Conservation (phyloP, 805 yeast genomes). For the Candida sithepensis region DNA sequence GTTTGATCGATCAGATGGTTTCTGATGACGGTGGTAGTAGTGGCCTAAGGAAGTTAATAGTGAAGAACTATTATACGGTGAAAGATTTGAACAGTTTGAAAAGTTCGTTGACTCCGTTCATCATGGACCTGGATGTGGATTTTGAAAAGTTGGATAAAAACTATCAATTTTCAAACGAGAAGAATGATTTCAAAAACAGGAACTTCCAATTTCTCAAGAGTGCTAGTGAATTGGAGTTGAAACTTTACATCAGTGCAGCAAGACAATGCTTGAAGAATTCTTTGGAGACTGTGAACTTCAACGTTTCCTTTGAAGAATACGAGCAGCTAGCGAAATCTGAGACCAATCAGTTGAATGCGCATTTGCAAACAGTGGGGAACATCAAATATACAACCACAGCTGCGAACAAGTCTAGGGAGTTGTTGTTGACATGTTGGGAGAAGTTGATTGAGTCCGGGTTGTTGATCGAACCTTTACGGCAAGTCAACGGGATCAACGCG, state of each 20-base stretch:
- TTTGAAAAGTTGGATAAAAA: constrained; percentile 5
- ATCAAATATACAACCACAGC: constrained; percentile 10
- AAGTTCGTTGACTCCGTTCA: constrained; percentile 39
- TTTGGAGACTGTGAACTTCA: constrained; percentile 64
- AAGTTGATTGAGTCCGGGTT: constrained; percentile 53
- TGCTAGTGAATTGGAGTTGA: constrained; percentile 68
- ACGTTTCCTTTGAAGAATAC: constrained; percentile 71
- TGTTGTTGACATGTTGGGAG: constrained; percentile 75
- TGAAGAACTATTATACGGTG: constrained; percentile 52
- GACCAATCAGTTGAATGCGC: constrained; percentile 30
- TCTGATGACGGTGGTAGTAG: constrained; percentile 22
- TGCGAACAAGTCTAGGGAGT: constrained; percentile 36
- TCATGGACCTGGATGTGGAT: constrained; percentile 18
- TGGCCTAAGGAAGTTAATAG: constrained; percentile 34
- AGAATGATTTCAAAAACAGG: constrained; percentile 7
- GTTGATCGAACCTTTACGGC: constrained; percentile 31
- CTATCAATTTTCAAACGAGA: constrained; percentile 1
- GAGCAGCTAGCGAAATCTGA: constrained; percentile 25
- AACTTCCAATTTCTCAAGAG: constrained; percentile 28
- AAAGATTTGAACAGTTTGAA: constrained; percentile 54
- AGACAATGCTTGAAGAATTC: constrained; percentile 61
- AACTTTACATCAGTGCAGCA: constrained; percentile 70
- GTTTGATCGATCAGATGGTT: constrained; percentile 29
- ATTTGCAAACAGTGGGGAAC: constrained; percentile 45
- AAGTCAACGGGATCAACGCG: constrained; percentile 20